Base-by-base conservation (phyloP, 257 asterid genomes). In the Rehmannia glutinosa region DNA sequence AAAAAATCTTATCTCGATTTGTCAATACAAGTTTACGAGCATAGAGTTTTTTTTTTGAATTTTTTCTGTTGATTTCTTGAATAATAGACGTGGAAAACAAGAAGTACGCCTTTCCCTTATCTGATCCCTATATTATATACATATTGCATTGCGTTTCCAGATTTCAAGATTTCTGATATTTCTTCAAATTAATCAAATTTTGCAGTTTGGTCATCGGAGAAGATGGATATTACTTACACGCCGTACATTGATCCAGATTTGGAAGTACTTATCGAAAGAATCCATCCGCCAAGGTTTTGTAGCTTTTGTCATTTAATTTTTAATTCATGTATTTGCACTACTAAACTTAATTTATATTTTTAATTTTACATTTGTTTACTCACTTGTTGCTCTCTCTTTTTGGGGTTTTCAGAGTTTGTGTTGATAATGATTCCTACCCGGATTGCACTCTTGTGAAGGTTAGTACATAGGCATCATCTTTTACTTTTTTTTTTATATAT, bases 401-500 rank as follows among this genome's bases (percentile, higher is more conserved):
- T 61, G 78, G 70, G 46, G 25, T 73, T 80, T 73, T 73, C 80
- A 92, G 98, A 87, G 96, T 88, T 69, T 82, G 80, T 55, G 70
- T 93, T 50, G 96, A 93, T 74, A 93, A 93, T 73, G 84, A 83
- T 53, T 68, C 88, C 46, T 72, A 81, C 70, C 78, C 76, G 55
- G 87, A 84, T 64, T 80, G 94, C 86, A 90, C 92, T 11, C 86
- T 93, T 68, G 92, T 93, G 38, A 90, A 88, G 98, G 98, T 88
- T n/a, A 75, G 77, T 74, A 7, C 11, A 3, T 51, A 6, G n/a
- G n/a, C n/a, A n/a, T n/a, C n/a, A n/a, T n/a, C n/a, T n/a, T n/a
- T n/a, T n/a, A n/a, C n/a, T n/a, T n/a, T n/a, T n/a, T n/a, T n/a
- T n/a, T n/a, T n/a, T n/a, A n/a, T n/a, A n/a, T n/a, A n/a, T n/a